Evolutionary conservation across 2,329 filamentous ascomycete genomes (phyloP).

Genomic region (Zelopaecilomyces penicillatus): DNA sequence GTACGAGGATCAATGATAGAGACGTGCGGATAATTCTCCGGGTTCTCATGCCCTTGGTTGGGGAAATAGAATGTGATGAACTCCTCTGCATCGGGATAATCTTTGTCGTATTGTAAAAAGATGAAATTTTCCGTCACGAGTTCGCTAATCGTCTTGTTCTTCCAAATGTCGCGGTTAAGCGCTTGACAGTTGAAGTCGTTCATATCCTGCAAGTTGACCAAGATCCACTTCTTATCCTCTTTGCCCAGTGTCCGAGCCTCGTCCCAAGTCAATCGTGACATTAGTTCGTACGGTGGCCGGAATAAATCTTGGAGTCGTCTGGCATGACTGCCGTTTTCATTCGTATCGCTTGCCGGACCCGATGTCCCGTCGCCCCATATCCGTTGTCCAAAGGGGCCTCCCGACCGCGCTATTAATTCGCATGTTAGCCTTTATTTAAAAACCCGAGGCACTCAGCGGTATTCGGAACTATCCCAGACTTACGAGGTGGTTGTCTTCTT

Average conservation of each 20-base stretch:
- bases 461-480: slow-evolving; percentile 8
- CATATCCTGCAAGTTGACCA: slow-evolving; percentile 92
- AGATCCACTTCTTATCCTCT: slow-evolving; percentile 82
- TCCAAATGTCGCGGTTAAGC: slow-evolving; percentile 93
- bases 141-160: slow-evolving; percentile 69
- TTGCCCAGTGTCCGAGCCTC: slow-evolving; percentile 78
- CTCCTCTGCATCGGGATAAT: slow-evolving; percentile 66
- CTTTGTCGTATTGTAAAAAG: slow-evolving; percentile 89
- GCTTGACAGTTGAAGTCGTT: slow-evolving; percentile 92
- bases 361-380: slow-evolving; percentile 26
- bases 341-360: slow-evolving; percentile 13
- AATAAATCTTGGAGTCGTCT: slow-evolving; percentile 84
- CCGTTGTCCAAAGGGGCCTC: slow-evolving; percentile 30
- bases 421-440: slow-evolving; percentile 5
- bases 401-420: slow-evolving; percentile 12
- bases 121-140: slow-evolving; percentile 87
- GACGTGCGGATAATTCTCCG: slow-evolving; percentile 91
- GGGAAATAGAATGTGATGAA: slow-evolving; percentile 89
- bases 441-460: background rate
- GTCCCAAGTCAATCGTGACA: slow-evolving; percentile 73
- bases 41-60: slow-evolving; percentile 60
- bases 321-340: slow-evolving; percentile 53
- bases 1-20: slow-evolving; percentile 93
- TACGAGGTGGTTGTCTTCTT: slow-evolving; percentile 26
- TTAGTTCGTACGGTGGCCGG: slow-evolving; percentile 84